These are phyloP conservation scores for Pinus albicaulis DNA, from an alignment of 75 land plant species.

Conservation along the genomic window DNA sequence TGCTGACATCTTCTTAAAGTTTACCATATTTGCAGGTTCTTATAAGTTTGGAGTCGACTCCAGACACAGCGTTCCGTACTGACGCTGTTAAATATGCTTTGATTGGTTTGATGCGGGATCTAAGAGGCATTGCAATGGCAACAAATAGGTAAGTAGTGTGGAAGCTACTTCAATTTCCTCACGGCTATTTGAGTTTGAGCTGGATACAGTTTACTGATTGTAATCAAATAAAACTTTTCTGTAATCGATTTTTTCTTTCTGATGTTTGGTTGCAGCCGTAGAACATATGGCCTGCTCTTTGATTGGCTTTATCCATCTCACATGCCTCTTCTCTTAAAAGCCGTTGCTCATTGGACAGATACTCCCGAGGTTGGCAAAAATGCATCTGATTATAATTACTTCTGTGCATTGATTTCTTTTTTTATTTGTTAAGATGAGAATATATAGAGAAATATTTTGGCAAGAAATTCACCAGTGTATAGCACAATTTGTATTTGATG, in stretches of 20 bases:
- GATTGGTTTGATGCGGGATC: constrained; percentile 93
- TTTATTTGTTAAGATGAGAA: not conserved
- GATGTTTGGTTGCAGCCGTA: constrained; percentile 47
- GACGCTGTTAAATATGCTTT: constrained; percentile 87
- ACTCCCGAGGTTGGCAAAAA: constrained; percentile 67
- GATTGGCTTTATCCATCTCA: constrained; percentile 98
- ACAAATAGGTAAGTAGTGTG: constrained; percentile 63
- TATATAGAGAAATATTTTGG: too few species aligned
- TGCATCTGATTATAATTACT: not conserved
- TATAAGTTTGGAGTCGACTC: constrained; percentile 73
- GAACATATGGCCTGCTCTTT: constrained; percentile 90
- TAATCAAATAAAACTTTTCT: not conserved
- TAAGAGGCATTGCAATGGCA: constrained; percentile 96
- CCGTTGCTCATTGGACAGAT: constrained; percentile 82
- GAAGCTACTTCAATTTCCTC: not conserved
- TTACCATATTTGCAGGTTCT: constrained; percentile 45
- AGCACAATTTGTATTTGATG: not conserved
- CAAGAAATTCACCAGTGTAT: too few species aligned
- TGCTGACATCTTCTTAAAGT: too few species aligned
- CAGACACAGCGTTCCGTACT: constrained; percentile 75
- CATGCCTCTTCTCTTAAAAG: constrained; percentile 83
- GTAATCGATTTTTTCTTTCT: not conserved
- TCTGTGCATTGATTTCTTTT: not conserved
- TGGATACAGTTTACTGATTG: not conserved
- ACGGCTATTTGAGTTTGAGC: not conserved